phyloP scores from a whole-genome alignment of 2,329 filamentous ascomycete species.

The Fusarium euwallaceae region DNA sequence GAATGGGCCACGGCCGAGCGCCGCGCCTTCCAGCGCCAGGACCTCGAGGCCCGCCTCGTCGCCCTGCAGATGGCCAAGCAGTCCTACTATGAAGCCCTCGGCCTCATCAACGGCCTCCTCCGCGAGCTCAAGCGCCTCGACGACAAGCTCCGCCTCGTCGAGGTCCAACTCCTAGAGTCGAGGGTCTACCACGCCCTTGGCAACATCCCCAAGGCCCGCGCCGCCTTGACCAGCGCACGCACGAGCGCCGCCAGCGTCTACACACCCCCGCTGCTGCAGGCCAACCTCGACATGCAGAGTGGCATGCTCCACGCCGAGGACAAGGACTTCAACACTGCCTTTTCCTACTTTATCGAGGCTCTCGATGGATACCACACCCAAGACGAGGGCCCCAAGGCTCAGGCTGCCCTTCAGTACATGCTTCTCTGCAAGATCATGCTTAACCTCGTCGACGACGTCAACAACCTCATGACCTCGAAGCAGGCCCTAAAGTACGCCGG shows the following conservation, averaged over 20 bases:
- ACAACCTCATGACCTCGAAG: constrained; percentile 93
- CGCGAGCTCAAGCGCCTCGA: constrained; percentile 98
- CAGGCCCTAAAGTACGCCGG: constrained; percentile 97
- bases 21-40: constrained; percentile 95
- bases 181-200: constrained; percentile 97
- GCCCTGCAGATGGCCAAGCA: constrained; percentile 97
- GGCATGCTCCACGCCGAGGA: constrained; percentile 99
- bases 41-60: constrained; percentile 96
- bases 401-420: constrained; percentile 99
- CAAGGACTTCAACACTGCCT: constrained; percentile 98
- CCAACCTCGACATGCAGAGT: constrained; percentile 98
- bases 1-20: constrained; percentile 98
- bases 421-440: constrained; percentile 99
- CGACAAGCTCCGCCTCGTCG: constrained; percentile 97
- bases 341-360: constrained; percentile 99
- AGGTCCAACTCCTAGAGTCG: constrained; percentile 97
- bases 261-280: constrained; percentile 94
- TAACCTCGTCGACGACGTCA: constrained; percentile 96
- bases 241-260: constrained; percentile 98
- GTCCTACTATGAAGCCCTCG: constrained; percentile 96
- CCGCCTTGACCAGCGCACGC: constrained; percentile 91
- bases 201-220: constrained; percentile 95
- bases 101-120: constrained; percentile 94
- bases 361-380: constrained; percentile 96
- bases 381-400: constrained; percentile 89